Evolutionary conservation across 2,329 filamentous ascomycete genomes (phyloP), one percentile per base, ranked within the genome.

Genomic region (Pseudopyrenochaeta lycopersici): DNA sequence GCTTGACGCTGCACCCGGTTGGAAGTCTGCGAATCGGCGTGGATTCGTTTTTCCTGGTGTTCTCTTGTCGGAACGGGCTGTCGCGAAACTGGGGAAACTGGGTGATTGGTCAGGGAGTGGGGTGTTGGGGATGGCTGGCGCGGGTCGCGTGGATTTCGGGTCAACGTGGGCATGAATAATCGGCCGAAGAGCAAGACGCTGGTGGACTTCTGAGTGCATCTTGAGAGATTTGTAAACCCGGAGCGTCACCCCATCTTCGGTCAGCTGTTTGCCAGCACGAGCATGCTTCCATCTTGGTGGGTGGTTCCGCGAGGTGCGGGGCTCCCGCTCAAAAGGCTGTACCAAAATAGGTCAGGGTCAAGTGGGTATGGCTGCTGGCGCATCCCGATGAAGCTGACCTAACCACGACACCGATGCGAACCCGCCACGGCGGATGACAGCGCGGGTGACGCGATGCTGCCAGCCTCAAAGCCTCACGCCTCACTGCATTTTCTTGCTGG

Each of bases 361-460:
- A 59, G 63, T 49, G 30, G 42, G 52, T 62, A 4, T 27, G 23
- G 60, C 53, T 52, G 55, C 20, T 63, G 54, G 66, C 63, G 65
- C 54, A 38, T 58, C 60, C 66, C 60, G 64, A 68, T 67, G 47
- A 52, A 58, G 67, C 61, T 62, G 62, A 55, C 56, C 61, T 68
- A 60, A 62, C 54, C 59, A 63, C 57, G 38, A 56, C n/a, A n/a
- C 48, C 50, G 52, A 52, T 48, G 46, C 44, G 51, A 58, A 70
- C 63, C 70, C 70, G 64, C 67, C 59, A 58, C 55, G 63, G 52
- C 64, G 68, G 69, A 66, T 70, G 67, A 68, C 66, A 70, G 67
- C 53, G 54, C 61, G 60, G 60, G 62, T 64, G 65, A 66, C 62
- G 62, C 62, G 60, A 68, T 65, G 63, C 52, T 56, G 40, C 47